Percentiles rank a stretch among this genome's conserved stretches.
phyloP scores from a whole-genome alignment of 1,284 basidiomycete species.

The Sanghuangporus baumii region DNA sequence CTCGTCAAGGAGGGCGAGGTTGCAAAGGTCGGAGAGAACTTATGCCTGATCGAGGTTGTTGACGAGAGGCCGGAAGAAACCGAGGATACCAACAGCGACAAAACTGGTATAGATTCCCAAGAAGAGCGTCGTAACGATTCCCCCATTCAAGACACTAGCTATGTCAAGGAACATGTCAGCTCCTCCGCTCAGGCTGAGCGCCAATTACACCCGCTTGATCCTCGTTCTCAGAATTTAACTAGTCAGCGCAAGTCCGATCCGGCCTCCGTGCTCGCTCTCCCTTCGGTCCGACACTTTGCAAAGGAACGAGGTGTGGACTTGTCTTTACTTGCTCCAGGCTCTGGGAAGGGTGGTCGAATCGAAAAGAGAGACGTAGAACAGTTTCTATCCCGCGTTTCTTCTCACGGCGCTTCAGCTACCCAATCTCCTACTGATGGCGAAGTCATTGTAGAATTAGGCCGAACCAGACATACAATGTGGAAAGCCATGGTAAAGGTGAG shows the following conservation, averaged over 20 bases:
- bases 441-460: constrained; percentile 63
- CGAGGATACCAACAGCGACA: constrained; percentile 1
- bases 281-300: constrained; percentile 76
- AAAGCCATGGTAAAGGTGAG: constrained; percentile 76
- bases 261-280: constrained; percentile 50
- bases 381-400: constrained; percentile 36
- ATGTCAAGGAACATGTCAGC: background rate
- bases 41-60: constrained; percentile 82
- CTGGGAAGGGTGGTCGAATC: constrained; percentile 70
- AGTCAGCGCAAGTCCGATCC: constrained; percentile 20
- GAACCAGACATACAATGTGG: constrained; percentile 83
- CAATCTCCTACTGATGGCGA: constrained; percentile 32
- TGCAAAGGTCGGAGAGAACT: constrained; percentile 78
- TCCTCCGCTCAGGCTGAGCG: constrained; percentile 18
- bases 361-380: constrained; percentile 72
- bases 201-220: constrained; percentile 59
- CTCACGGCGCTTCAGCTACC: constrained; percentile 7
- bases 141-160: background rate
- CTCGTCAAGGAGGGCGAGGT: constrained; percentile 80
- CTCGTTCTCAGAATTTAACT: constrained; percentile 18
- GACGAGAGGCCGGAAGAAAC: constrained; percentile 36
- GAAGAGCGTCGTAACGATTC: background rate
- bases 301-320: constrained; percentile 63
- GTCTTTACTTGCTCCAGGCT: constrained; percentile 54
- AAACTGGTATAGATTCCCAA: background rate